These are phyloP conservation scores for Leccinum boreale DNA, from an alignment of 768 basidiomycete species.

Conservation along the genomic window DNA sequence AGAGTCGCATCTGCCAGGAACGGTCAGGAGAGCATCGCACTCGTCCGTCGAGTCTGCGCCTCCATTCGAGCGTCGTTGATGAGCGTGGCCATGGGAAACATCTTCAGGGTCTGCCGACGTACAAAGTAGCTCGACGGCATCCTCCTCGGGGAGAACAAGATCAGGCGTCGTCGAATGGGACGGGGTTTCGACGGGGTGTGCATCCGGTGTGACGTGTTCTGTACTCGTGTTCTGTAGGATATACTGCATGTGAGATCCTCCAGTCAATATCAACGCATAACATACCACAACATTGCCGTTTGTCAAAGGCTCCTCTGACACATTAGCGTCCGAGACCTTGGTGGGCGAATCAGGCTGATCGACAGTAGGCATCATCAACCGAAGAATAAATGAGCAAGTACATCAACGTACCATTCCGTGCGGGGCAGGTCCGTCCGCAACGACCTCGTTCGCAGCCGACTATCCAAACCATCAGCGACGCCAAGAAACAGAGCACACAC, in stretches of 20 bases:
- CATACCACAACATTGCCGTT: background rate
- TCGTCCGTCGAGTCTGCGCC: constrained; percentile 14
- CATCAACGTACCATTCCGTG: background rate
- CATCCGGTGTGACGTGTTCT: background rate
- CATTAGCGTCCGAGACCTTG: background rate
- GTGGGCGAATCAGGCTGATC: background rate
- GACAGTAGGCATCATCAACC: background rate
- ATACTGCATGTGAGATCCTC: background rate
- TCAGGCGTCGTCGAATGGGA: constrained; percentile 3
- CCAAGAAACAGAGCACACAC: background rate
- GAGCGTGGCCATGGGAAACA: background rate
- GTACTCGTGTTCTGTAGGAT: constrained; percentile 2
- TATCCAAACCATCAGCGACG: constrained; percentile 3
- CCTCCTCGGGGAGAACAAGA: constrained; percentile 18
- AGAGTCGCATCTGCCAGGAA: background rate
- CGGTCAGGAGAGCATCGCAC: constrained; percentile 11
- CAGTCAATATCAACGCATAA: background rate
- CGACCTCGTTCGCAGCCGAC: background rate
- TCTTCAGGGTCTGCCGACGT: background rate
- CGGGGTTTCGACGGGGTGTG: background rate
- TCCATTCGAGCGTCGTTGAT: constrained; percentile 3
- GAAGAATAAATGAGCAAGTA: background rate
- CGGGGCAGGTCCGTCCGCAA: background rate
- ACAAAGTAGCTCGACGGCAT: background rate
- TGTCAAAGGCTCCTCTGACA: background rate